Evolutionary conservation across 2,329 filamentous ascomycete genomes (phyloP), one percentile per base, ranked within the genome.

Genomic region (Nectriaceae sp.): DNA sequence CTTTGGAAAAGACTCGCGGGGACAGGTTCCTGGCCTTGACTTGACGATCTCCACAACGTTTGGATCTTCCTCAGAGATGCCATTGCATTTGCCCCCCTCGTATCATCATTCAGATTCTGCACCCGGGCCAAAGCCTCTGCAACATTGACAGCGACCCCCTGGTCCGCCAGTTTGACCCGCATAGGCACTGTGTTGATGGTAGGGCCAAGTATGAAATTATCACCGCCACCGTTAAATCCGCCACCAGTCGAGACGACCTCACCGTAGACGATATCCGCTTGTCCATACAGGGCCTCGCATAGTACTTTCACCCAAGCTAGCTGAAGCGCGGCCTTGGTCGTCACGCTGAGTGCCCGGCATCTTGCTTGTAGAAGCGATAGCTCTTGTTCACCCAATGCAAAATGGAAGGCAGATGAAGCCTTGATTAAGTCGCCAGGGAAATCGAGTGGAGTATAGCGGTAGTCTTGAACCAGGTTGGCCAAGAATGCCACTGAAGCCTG

Each of bases 301-400:
- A 62, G 54, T 1, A 61, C 56, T 37, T 55, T 58, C 13, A 47
- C 43, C 59, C 59, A 62, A 2, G 56, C 52, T 2, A 62, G 50
- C 43, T 61, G 55, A 38, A 62, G 21, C 5, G 52, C 54, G 1
- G 56, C 46, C 42, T 62, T 62, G 29, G 13, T 13, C 2, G 42
- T 40, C 2, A 61, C 59, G 11, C 42, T 39, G 35, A 38, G 26
- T 3, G 21, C 38, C 24, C 48, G 55, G 44, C 57, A 58, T 20
- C 29, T 45, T 15, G 44, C 21, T 21, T 51, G 53, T 19, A 61
- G 44, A 10, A 18, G 2, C 4, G 42, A 45, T 1, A 59, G 46
- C 19, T 33, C 43, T 8, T 21, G 3, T 4, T 48, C 46, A 19
- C 26, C 13, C 13, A 29, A 29, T 6, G 24, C 13, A 29, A 29